Base-by-base conservation (phyloP, 2,329 filamentous ascomycete species). In the Ascochyta koolunga region DNA sequence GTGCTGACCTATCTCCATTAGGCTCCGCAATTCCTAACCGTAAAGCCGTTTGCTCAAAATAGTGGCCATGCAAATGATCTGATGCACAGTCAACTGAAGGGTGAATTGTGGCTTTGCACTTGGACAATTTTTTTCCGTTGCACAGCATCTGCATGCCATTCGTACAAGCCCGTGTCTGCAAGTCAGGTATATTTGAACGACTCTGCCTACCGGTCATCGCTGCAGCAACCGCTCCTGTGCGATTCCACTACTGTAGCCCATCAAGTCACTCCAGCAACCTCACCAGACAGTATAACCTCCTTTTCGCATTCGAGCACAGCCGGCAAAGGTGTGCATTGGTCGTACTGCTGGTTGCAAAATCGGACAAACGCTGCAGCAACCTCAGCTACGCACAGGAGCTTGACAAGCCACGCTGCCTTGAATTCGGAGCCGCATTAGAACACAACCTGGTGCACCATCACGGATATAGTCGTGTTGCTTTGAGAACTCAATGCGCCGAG, bases 331-430 rank as follows among this genome's bases (percentile, higher is more conserved):
- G 27, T 43, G 33, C 50, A 47, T 25, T 16, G 25, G 29, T 10
- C 37, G 15, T 24, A 35, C 52, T 51, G 36, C 62, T 54, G 3
- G 63, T 63, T 36, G 50, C 55, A 21, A 42, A 39, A 27, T 37
- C 32, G 9, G 25, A 44, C 33, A 46, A 63, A 36, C 55, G 64
- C 16, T 67, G 59, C 44, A 48, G 54, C 9, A 50, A 54, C 5
- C 36, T 67, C 15, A 36, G 56, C 15, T 59, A 60, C 49, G 24
- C 21, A n/a, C 36, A 33, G n/a, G 24, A 41, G 18, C 24, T 37
- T 3, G 58, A 58, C 16, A 66, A 56, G 41, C 16, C 51, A 40
- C 29, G 22, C 6, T 38, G 35, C 41, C 53, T 67, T 21, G 40
- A 21, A 62, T 44, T 42, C 46, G 33, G 27, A 19, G 25, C 10